Conservation (phyloP, 78 protist genomes). For the Tieghemostelium lacteum region DNA sequence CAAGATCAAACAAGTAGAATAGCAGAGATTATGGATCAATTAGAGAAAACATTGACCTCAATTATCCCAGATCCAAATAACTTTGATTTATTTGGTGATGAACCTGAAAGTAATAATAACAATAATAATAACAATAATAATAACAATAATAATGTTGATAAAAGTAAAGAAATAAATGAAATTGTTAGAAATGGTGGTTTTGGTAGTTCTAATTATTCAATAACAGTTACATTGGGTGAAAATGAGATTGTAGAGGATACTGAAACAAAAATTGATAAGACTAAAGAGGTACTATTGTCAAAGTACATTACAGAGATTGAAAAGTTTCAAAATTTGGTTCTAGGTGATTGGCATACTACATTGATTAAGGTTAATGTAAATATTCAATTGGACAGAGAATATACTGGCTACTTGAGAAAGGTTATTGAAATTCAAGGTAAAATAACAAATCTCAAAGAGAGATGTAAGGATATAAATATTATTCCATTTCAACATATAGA, state of each 20-base stretch:
- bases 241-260: constrained; percentile 7
- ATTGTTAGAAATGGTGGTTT: constrained; percentile 71
- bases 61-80: constrained; percentile 42
- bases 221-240: constrained; percentile 19
- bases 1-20: too few species aligned
- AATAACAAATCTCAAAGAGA: constrained; percentile 27
- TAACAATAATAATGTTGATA: background rate
- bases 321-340: constrained; percentile 9
- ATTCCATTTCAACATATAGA: background rate
- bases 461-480: constrained; percentile 42
- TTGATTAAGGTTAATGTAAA: constrained; percentile 33
- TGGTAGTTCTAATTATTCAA: constrained; percentile 50
- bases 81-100: constrained; percentile 60
- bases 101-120: constrained; percentile 8
- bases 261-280: background rate
- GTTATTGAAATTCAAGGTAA: constrained; percentile 34
- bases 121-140: background rate
- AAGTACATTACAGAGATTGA: constrained; percentile 37
- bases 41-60: background rate
- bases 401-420: constrained; percentile 26
- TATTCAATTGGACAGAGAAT: constrained; percentile 7
- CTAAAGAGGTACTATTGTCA: background rate
- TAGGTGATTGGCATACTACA: constrained; percentile 66
- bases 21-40: too few species aligned
- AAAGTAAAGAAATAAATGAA: background rate